These are phyloP conservation scores for Xylariomycetidae sp. DNA, from an alignment of 2,329 filamentous ascomycete species.

Conservation along the genomic window DNA sequence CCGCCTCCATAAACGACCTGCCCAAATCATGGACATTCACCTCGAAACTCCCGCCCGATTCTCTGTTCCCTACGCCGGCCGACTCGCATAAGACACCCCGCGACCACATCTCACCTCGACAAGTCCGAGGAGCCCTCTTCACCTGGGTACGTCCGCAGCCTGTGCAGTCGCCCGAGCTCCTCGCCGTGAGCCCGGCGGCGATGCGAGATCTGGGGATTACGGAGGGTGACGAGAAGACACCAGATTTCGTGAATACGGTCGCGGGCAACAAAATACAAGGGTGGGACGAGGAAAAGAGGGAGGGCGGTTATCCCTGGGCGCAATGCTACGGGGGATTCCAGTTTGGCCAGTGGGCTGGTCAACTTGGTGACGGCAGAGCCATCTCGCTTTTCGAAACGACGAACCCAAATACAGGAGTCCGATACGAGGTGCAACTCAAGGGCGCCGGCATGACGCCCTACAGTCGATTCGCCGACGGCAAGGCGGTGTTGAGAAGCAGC, in stretches of 20 bases:
- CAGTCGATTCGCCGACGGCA: constrained; percentile 92
- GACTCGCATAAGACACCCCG: constrained; percentile 78
- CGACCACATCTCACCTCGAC: constrained; percentile 69
- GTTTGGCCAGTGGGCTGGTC: constrained; percentile 88
- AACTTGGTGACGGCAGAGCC: constrained; percentile 89
- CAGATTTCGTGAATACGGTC: constrained; percentile 73
- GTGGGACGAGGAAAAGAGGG: constrained; percentile 60
- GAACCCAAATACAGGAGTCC: constrained; percentile 63
- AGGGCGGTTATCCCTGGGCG: constrained; percentile 90
- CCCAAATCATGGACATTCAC: constrained; percentile 64
- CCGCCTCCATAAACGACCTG: constrained; percentile 43
- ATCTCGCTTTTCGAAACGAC: constrained; percentile 91
- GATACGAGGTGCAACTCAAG: constrained; percentile 92
- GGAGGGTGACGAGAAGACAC: constrained; percentile 60
- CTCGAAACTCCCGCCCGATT: constrained; percentile 68
- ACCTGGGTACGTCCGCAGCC: constrained; percentile 84
- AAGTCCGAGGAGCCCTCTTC: constrained; percentile 81
- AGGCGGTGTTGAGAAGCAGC: constrained; percentile 85
- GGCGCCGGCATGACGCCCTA: constrained; percentile 92
- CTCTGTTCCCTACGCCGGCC: constrained; percentile 72
- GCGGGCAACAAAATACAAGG: constrained; percentile 80
- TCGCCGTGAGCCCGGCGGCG: constrained; percentile 75
- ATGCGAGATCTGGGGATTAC: constrained; percentile 77
- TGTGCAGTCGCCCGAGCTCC: constrained; percentile 68
- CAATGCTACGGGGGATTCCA: constrained; percentile 91